A percentile compares a stretch with the other conserved stretches of the same genome.
Conservation (phyloP, 2,329 filamentous ascomycete genomes). For the Diaporthe longicolla region DNA sequence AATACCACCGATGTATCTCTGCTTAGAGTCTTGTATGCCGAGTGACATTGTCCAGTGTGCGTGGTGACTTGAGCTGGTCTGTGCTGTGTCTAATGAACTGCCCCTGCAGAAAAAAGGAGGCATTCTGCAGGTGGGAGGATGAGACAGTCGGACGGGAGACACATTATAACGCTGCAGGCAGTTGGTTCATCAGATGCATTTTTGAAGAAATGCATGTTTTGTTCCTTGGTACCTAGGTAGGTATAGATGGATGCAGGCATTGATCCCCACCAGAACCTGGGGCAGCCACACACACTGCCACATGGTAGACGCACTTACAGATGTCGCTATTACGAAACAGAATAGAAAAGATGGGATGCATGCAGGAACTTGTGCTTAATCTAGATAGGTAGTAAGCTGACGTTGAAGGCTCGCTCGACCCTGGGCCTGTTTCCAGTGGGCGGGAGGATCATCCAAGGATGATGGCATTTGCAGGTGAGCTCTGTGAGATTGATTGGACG, state of each 20-base stretch:
- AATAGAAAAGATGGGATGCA: neutral
- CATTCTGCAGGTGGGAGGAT: no score
- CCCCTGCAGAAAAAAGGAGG: neutral
- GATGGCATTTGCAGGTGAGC: neutral
- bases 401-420: neutral
- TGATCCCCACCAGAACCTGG: neutral
- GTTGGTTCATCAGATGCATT: neutral
- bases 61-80: neutral
- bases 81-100: neutral
- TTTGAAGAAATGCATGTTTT: constrained; percentile 5
- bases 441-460: neutral
- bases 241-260: neutral
- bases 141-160: no score
- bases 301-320: neutral
- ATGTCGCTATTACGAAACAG: neutral
- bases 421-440: neutral
- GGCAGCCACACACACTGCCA: constrained; percentile 4
- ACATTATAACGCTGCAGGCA: neutral
- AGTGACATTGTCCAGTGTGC: neutral
- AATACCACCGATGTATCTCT: constrained; percentile 14
- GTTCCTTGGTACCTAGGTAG: no score
- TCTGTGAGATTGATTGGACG: neutral
- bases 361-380: neutral
- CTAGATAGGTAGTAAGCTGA: constrained; percentile 1
- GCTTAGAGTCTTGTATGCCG: neutral